Evolutionary conservation across 1,284 basidiomycete species (phyloP).

Genomic region (Dichomitus squalens): DNA sequence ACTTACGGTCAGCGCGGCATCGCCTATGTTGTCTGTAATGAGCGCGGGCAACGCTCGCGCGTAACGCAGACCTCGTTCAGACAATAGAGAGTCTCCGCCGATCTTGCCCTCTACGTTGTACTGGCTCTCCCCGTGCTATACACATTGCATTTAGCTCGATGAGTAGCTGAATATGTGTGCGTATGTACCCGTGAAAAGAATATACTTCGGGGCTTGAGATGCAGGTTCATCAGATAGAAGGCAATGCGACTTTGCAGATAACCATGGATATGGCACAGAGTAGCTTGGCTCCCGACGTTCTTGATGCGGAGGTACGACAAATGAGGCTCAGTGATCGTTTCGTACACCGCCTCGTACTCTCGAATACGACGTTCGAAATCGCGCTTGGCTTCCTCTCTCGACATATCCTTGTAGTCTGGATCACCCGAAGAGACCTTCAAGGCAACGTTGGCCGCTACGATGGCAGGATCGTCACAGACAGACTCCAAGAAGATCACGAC

Average conservation of each 20-base stretch:
- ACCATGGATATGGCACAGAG: slow-evolving; percentile 84
- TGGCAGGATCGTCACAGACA: slow-evolving; percentile 89
- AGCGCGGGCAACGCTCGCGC: slow-evolving; percentile 85
- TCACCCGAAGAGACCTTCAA: slow-evolving; percentile 96
- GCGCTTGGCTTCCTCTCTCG: slow-evolving; percentile 80
- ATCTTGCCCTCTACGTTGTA: slow-evolving; percentile 98
- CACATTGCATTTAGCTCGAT: slow-evolving; percentile 8
- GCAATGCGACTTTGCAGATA: slow-evolving; percentile 97
- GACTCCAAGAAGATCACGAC: slow-evolving; percentile 94
- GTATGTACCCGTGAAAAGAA: slow-evolving; percentile 88
- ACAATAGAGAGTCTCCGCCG: slow-evolving; percentile 92
- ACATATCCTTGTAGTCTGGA: slow-evolving; percentile 94
- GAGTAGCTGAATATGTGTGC: slow-evolving; percentile 1
- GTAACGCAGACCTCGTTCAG: slow-evolving; percentile 85
- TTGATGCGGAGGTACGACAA: slow-evolving; percentile 87
- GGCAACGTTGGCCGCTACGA: slow-evolving; percentile 95
- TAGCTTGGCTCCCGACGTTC: slow-evolving; percentile 87
- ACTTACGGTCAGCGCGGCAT: slow-evolving; percentile 82
- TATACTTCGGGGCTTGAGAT: slow-evolving; percentile 95
- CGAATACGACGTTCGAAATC: slow-evolving; percentile 93
- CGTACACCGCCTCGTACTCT: slow-evolving; percentile 95
- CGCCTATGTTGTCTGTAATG: slow-evolving; percentile 90
- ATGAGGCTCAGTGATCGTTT: slow-evolving; percentile 88
- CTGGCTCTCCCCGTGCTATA: slow-evolving; percentile 96
- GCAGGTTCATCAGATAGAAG: slow-evolving; percentile 98